Evolutionary conservation across 257 asterid genomes (phyloP).

Genomic region (Parsonsia alboflavescens): DNA sequence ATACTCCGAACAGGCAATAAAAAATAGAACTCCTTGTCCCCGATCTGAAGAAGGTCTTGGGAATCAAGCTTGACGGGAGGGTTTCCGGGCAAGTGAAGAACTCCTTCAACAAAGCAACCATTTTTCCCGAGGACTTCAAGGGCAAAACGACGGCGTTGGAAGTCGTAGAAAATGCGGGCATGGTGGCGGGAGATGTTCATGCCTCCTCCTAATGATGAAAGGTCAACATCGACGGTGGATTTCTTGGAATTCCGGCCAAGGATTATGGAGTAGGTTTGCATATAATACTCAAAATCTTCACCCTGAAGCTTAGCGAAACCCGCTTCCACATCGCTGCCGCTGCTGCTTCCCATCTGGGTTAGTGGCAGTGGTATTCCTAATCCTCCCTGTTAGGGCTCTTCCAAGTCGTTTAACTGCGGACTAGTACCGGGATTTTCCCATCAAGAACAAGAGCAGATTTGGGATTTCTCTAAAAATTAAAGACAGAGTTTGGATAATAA

Average conservation of each 20-base stretch:
- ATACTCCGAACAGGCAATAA: conserved; percentile 80
- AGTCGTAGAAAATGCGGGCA: conserved; percentile 97
- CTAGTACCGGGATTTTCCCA: too few species aligned
- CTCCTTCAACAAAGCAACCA: conserved; percentile 94
- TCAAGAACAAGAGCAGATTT: not conserved
- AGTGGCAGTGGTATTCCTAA: not conserved
- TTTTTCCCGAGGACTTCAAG: conserved; percentile 92
- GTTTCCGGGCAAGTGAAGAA: conserved; percentile 78
- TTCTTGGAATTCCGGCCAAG: conserved; percentile 96
- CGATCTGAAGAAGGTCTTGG: conserved; percentile 86
- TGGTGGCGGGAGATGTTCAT: conserved; percentile 99
- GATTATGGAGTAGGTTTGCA: conserved; percentile 94
- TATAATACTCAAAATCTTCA: conserved; percentile 92
- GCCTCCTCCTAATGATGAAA: conserved; percentile 97
- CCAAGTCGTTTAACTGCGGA: not conserved
- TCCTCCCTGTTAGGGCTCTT: conserved; percentile 3
- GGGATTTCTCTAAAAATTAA: too few species aligned
- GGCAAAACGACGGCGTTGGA: conserved; percentile 96
- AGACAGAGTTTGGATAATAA: too few species aligned
- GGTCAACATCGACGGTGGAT: conserved; percentile 91
- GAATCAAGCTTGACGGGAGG: conserved; percentile 93
- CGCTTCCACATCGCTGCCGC: conserved; percentile 88
- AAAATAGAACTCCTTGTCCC: conserved; percentile 90
- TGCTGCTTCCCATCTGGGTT: conserved; percentile 55
- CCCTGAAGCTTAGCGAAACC: conserved; percentile 99